Percentiles rank a stretch among this genome's conserved stretches.
Conservation (phyloP, 106 monocot species). For the Allium sativum region DNA sequence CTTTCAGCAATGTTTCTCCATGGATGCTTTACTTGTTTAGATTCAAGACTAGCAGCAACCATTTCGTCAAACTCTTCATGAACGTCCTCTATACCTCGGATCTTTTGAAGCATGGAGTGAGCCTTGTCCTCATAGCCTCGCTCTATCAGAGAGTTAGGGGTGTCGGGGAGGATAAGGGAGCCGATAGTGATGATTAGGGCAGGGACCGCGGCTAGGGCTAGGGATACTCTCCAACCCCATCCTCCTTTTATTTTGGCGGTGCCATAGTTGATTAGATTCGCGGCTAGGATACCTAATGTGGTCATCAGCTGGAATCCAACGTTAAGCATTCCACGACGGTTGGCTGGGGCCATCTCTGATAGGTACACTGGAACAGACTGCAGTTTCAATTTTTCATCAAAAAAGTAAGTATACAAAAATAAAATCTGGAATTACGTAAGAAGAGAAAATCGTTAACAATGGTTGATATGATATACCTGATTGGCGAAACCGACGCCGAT, state of each 20-base stretch:
- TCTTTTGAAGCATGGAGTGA: conserved; percentile 6
- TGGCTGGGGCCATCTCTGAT: conserved; percentile 14
- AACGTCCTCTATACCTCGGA: conserved; percentile 18
- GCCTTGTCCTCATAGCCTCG: conserved; percentile 18
- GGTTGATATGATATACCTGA: neutral
- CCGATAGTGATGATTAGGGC: conserved; percentile 19
- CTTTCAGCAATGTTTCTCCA: conserved; percentile 40
- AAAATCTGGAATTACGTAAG: neutral
- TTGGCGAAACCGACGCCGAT: conserved; percentile 47
- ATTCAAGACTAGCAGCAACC: conserved; percentile 16
- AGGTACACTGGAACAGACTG: conserved; percentile 12
- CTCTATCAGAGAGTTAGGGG: conserved; percentile 22
- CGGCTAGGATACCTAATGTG: conserved; percentile 10
- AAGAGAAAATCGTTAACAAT: neutral
- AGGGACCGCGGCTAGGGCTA: conserved; percentile 18
- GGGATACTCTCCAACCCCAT: conserved; percentile 14
- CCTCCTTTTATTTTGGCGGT: conserved; percentile 14
- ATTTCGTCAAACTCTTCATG: conserved; percentile 14
- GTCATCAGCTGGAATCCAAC: conserved; percentile 20
- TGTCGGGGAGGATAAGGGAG: conserved; percentile 20
- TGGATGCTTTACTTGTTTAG: conserved; percentile 28
- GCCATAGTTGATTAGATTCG: conserved; percentile 14
- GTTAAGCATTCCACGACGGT: conserved; percentile 15
- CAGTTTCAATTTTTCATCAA: neutral
- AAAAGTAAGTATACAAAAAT: neutral